phyloP scores from a whole-genome alignment of 805 yeast species.

The Ogataea degrootiae region DNA sequence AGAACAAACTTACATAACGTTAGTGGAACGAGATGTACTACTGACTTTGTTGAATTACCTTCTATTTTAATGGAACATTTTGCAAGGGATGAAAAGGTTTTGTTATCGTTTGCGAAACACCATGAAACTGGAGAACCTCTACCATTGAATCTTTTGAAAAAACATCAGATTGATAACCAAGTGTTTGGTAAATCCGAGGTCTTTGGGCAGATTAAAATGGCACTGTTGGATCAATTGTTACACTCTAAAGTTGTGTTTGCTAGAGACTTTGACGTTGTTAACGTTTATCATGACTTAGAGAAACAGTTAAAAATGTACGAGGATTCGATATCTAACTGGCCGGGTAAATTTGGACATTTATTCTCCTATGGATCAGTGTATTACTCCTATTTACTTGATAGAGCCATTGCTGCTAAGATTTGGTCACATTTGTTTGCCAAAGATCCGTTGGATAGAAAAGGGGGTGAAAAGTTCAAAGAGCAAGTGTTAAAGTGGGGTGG shows the following conservation, averaged over 20 bases:
- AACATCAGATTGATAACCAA: slow-evolving; percentile 47
- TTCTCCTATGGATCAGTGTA: slow-evolving; percentile 93
- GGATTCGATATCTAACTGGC: slow-evolving; percentile 77
- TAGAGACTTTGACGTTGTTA: slow-evolving; percentile 50
- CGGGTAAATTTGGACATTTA: slow-evolving; percentile 89
- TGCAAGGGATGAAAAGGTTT: slow-evolving; percentile 74
- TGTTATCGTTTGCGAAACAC: slow-evolving; percentile 69
- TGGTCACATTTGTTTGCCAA: slow-evolving; percentile 69
- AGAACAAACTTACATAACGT: slow-evolving; percentile 85
- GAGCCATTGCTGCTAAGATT: slow-evolving; percentile 85
- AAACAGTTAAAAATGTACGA: slow-evolving; percentile 53
- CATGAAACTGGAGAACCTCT: slow-evolving; percentile 59
- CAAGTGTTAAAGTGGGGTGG: slow-evolving; percentile 92
- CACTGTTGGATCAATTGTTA: slow-evolving; percentile 76
- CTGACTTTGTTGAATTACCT: slow-evolving; percentile 96
- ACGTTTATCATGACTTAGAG: slow-evolving; percentile 65
- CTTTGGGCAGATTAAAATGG: slow-evolving; percentile 85
- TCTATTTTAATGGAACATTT: slow-evolving; percentile 95
- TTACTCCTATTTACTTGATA: slow-evolving; percentile 84
- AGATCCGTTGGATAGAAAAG: slow-evolving; percentile 64
- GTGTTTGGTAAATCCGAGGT: slow-evolving; percentile 66
- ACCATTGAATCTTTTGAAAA: slow-evolving; percentile 43
- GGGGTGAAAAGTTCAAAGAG: slow-evolving; percentile 72
- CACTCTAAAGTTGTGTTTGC: slow-evolving; percentile 46
- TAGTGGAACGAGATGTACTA: slow-evolving; percentile 91